Base-by-base conservation (phyloP, 2,329 filamentous ascomycete genomes). In the Madurella fahalii region DNA sequence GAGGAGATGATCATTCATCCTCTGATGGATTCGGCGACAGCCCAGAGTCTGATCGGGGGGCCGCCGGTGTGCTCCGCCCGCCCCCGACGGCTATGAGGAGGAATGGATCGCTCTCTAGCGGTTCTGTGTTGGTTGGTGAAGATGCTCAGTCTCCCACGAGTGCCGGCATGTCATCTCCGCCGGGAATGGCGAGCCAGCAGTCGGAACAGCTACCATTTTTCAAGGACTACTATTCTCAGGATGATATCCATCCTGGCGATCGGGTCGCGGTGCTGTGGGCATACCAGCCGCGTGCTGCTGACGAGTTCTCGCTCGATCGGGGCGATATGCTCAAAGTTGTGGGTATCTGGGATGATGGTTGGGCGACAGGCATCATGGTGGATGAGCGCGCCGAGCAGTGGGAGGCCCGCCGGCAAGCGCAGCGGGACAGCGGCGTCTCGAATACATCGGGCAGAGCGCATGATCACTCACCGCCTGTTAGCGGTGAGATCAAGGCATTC, bases 331-430 rank as follows among this genome's bases (percentile, higher is more conserved):
- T 99, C 66, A 97, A 96, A 74, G 86, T 99, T 13, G 87, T 97
- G 32, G 94, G 94, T 58, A 99, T 99, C 62, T 99, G 94, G 94
- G 94, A 99, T 66, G 94, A 99, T 69, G 94, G 94, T 45, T 99
- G 94, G 94, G 94, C 94, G 11, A 99, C 94, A 1, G 94, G 94
- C 64, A 81, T 96, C 52, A 80, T 95, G 67, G 75, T 95, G 53
- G 80, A 86, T 51, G 89, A 95, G 64, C 81, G 84, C 52, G 91
- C 91, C 2, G 93, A 97, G 58, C 90, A 96, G 60, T 96, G 90
- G 85, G 89, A 95, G 64, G 80, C 81, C 42, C 81, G 86, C 60
- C 82, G 84, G 64, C 85, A 89, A 65, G 76, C 84, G 34, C 91
- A 95, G 67, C 84, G 94, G 58, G 94, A 99, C 72, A 97, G 93